Evolutionary conservation across 176 grass and related monocot genomes (phyloP).

Genomic region (Poa pratensis): DNA sequence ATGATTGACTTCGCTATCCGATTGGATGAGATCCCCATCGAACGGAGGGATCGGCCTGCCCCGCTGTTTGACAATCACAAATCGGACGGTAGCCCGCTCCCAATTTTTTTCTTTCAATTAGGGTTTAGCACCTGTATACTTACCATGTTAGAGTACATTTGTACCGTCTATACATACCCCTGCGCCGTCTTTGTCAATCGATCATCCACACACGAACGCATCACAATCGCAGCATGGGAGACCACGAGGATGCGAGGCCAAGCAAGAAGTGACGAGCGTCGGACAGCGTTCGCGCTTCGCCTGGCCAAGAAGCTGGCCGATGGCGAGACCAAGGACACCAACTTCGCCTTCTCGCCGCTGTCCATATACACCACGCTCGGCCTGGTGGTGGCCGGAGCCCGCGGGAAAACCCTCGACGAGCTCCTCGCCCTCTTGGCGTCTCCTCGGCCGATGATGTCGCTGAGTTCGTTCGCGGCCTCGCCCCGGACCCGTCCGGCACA

Average conservation of each 20-base stretch:
- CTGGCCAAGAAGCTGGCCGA: background rate
- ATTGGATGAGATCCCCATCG: no score
- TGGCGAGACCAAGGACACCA: background rate
- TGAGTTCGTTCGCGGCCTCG: background rate
- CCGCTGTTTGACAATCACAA: background rate
- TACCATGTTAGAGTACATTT: background rate
- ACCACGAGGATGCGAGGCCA: background rate
- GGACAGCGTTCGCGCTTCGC: background rate
- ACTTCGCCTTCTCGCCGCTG: constrained; percentile 46
- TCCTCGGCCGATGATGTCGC: background rate
- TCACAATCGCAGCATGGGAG: background rate
- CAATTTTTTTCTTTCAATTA: background rate
- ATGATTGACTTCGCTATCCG: no score
- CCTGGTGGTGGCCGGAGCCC: background rate
- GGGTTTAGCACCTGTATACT: background rate
- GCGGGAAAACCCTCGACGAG: background rate
- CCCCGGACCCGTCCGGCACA: background rate
- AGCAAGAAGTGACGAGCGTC: background rate
- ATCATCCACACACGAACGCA: background rate
- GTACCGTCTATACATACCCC: background rate
- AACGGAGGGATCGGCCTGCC: background rate
- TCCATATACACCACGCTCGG: constrained; percentile 39
- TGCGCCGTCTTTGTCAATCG: background rate
- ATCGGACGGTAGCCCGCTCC: background rate
- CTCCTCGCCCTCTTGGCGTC: constrained; percentile 38